Base-by-base conservation (phyloP, 169 alveolate species). In the Plasmodium yoelii region DNA sequence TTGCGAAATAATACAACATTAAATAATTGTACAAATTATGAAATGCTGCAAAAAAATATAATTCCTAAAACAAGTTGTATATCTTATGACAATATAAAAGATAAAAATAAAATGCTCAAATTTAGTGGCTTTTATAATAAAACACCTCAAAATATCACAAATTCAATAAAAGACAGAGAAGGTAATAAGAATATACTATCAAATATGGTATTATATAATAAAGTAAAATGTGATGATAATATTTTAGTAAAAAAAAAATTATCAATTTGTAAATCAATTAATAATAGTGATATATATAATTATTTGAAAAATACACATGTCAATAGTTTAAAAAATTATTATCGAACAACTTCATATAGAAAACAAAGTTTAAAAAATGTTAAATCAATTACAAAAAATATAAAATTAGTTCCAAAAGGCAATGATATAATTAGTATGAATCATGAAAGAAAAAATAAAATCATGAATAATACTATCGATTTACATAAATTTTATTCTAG, bases 271-370 rank as follows among this genome's bases (percentile, higher is more conserved):
- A 75, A 63, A 47, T 75, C 88, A 9, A 47, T 75, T 61, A 46
- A 56, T 22, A 80, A 80, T 59, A 67, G 82, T 67, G 70, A 65
- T 19, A 65, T 80, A 65, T 80, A 55, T 69, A 51, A 80, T 65
- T 64, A 80, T 56, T 26, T 80, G 53, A 51, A 63, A 59, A 80
- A 80, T 59, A 46, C 64, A 2, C 49, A 77, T 57, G 51, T 56
- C 19, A 80, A 67, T 39, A 55, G 42, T 1, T 15, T 56, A 24
- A 28, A 77, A 46, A 67, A 80, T 46, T 65, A 49, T 39, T 60
- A 80, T 57, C 90, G 90, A 19, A 80, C 90, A 6, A 72, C 39
- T 2, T 80, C 90, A 18, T 51, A 65, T 47, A 65, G 90, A 15
- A 80, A 67, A 5, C 67, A 34, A 22, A 80, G 53, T 13, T 65